These are phyloP conservation scores for Bipolaris cookei DNA, from an alignment of 2,329 filamentous ascomycete genomes.

Conservation along the genomic window DNA sequence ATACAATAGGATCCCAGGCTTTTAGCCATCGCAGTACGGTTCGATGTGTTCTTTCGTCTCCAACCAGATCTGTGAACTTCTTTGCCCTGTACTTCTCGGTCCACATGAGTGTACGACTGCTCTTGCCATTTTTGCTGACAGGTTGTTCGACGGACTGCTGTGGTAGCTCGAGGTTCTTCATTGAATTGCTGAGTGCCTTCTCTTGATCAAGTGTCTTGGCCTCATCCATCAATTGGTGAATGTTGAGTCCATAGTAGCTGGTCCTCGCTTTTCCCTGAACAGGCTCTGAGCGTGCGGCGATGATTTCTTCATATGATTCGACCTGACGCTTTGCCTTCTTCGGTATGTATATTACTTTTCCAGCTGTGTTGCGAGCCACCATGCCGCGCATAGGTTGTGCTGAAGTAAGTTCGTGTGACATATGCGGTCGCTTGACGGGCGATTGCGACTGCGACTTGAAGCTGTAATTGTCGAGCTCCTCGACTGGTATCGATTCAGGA, in stretches of 20 bases:
- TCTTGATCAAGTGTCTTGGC: slow-evolving; percentile 66
- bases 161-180: slow-evolving; percentile 33
- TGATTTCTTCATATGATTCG: slow-evolving; percentile 69
- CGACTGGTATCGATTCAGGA: slow-evolving; percentile 38
- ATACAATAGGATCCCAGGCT: slow-evolving; percentile 90
- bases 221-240: slow-evolving; percentile 79
- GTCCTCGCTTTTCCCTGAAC: slow-evolving; percentile 70
- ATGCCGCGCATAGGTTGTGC: slow-evolving; percentile 28
- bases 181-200: slow-evolving; percentile 35
- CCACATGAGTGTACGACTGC: slow-evolving; percentile 71
- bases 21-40: slow-evolving; percentile 93
- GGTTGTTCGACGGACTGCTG: slow-evolving; percentile 50
- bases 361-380: slow-evolving; percentile 59
- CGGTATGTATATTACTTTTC: slow-evolving; percentile 62
- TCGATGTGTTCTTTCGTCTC: slow-evolving; percentile 92
- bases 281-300: slow-evolving; percentile 70
- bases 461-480: slow-evolving; percentile 38
- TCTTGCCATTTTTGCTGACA: slow-evolving; percentile 33
- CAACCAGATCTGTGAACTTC: slow-evolving; percentile 90
- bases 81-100: slow-evolving; percentile 95
- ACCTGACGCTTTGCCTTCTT: slow-evolving; percentile 58
- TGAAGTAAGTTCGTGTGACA: slow-evolving; percentile 21
- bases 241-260: slow-evolving; percentile 91
- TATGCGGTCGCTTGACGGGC: slow-evolving; percentile 26
- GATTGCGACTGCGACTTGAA: slow-evolving; percentile 36